Percentiles rank a stretch among this genome's conserved stretches.
Conservation (phyloP, 148 eudicot species). For the Rhododendron ferrugineum region DNA sequence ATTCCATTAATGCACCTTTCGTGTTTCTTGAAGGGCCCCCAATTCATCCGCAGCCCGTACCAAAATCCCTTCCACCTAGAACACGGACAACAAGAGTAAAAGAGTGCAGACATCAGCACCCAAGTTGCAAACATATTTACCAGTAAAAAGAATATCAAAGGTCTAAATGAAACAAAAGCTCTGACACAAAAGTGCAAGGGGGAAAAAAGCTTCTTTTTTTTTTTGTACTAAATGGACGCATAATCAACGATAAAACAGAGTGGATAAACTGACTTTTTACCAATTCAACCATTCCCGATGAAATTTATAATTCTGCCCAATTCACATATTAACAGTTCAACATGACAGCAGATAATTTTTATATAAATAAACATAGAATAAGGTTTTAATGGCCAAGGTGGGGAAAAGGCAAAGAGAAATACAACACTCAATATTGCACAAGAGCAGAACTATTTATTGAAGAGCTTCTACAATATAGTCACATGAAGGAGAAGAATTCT, state of each 20-base stretch:
- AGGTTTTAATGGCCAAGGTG: background rate
- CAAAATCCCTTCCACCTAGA: conserved; percentile 83
- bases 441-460: background rate
- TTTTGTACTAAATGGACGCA: background rate
- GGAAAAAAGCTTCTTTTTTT: background rate
- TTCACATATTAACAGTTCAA: background rate
- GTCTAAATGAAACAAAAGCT: background rate
- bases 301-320: background rate
- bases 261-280: background rate
- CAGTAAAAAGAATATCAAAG: background rate
- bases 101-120: background rate
- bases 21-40: conserved; percentile 85
- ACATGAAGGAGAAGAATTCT: background rate
- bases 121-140: background rate
- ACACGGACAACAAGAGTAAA: background rate
- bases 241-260: background rate
- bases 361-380: background rate
- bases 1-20: conserved; percentile 49
- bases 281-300: background rate
- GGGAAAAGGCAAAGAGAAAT: background rate
- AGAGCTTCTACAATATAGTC: background rate
- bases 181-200: background rate
- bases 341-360: background rate
- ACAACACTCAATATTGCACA: background rate
- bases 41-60: conserved; percentile 72